Percentiles rank a stretch among this genome's conserved stretches.
Conservation (phyloP, 768 basidiomycete species). For the Amanita exitialis region DNA sequence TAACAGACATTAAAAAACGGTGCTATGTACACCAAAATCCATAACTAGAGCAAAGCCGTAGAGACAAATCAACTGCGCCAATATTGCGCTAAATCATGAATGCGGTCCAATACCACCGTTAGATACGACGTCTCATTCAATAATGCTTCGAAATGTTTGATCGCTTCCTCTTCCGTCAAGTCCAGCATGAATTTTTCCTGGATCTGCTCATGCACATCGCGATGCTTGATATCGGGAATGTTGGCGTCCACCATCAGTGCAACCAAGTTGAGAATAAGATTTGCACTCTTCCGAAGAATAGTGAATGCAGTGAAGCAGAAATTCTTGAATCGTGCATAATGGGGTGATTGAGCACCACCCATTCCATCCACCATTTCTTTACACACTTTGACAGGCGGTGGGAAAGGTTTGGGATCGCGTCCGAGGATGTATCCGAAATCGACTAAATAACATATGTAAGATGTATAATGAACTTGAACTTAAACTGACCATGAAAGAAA, state of each 20-base stretch:
- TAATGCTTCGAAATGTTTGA: slow-evolving; percentile 90
- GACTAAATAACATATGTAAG: slow-evolving; percentile 37
- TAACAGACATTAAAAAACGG: background rate
- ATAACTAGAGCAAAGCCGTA: background rate
- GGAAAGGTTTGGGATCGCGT: slow-evolving; percentile 94
- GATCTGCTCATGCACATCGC: slow-evolving; percentile 79
- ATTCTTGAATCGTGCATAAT: slow-evolving; percentile 92
- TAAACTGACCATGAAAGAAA: slow-evolving; percentile 82
- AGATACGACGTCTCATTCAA: slow-evolving; percentile 94
- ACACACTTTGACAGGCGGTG: slow-evolving; percentile 96
- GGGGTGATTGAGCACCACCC: slow-evolving; percentile 95
- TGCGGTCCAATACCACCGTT: slow-evolving; percentile 85
- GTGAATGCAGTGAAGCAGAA: slow-evolving; percentile 98
- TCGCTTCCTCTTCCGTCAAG: slow-evolving; percentile 92
- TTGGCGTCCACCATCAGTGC: slow-evolving; percentile 97
- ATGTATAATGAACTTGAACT: background rate
- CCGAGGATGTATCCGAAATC: slow-evolving; percentile 99
- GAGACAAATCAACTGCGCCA: slow-evolving; percentile 55
- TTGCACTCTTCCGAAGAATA: slow-evolving; percentile 92
- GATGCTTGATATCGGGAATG: slow-evolving; percentile 93
- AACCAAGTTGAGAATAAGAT: slow-evolving; percentile 92
- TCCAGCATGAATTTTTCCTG: slow-evolving; percentile 96
- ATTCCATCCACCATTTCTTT: slow-evolving; percentile 99
- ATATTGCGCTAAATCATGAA: slow-evolving; percentile 87
- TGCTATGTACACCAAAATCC: background rate